Evolutionary conservation across 2,329 filamentous ascomycete genomes (phyloP).

Genomic region (Cladosporium cucumerinum): DNA sequence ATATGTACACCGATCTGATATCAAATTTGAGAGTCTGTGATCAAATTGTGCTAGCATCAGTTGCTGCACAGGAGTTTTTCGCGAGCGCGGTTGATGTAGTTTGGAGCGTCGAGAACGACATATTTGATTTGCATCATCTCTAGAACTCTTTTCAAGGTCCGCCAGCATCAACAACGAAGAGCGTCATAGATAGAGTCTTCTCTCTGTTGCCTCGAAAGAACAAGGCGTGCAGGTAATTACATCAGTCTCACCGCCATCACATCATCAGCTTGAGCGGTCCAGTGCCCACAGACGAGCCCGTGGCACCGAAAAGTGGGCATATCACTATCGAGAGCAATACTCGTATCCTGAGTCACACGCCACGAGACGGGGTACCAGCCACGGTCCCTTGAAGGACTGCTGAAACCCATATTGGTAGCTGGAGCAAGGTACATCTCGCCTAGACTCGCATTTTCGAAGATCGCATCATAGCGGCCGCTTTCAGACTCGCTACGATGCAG

Average conservation of each 20-base stretch:
- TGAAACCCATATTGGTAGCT: background rate
- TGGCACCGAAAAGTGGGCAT: background rate
- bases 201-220: background rate
- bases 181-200: background rate
- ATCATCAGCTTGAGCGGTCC: background rate
- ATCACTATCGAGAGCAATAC: background rate
- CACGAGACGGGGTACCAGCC: background rate
- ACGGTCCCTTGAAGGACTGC: background rate
- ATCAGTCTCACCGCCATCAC: background rate
- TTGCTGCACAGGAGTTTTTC: background rate
- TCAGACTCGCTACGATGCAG: background rate
- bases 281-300: background rate
- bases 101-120: too few species aligned
- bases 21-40: background rate
- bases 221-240: background rate
- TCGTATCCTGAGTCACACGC: background rate
- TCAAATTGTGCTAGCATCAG: background rate
- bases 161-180: background rate
- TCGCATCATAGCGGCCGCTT: background rate
- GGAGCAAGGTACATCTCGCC: background rate
- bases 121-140: too few species aligned
- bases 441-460: background rate
- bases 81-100: background rate
- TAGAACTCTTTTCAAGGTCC: too few species aligned
- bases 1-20: background rate